These are phyloP conservation scores for Coniochaeta sp. DNA, from an alignment of 2,329 filamentous ascomycete species.

Conservation along the genomic window DNA sequence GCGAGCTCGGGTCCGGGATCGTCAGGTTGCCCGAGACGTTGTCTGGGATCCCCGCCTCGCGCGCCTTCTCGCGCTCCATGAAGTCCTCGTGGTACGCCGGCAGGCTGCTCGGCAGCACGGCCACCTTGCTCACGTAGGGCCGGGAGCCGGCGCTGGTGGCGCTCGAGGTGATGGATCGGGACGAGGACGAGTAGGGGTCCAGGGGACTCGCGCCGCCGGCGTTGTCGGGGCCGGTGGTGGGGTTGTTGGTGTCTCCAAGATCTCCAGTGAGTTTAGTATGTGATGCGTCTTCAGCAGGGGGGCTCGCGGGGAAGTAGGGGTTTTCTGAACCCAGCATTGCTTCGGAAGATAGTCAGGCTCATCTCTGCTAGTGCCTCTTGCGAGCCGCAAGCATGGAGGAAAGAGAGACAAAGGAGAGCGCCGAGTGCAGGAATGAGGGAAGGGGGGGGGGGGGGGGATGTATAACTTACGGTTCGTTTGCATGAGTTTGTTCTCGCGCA, in stretches of 20 bases:
- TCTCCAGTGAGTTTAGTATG: constrained; percentile 42
- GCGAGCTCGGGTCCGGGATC: constrained; percentile 39
- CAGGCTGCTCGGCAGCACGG: constrained; percentile 83
- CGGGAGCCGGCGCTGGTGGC: constrained; percentile 37
- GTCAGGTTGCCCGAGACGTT: constrained; percentile 33
- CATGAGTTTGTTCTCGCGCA: constrained; percentile 97
- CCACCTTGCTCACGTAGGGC: constrained; percentile 74
- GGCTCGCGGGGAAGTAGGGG: constrained; percentile 32
- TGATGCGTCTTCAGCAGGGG: constrained; percentile 45
- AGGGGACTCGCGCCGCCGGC: constrained; percentile 31
- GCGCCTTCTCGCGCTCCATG: constrained; percentile 63
- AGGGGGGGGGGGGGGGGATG: constrained; percentile 3
- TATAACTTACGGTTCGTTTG: constrained; percentile 73
- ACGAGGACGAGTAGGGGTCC: constrained; percentile 39
- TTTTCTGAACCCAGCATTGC: constrained; percentile 40
- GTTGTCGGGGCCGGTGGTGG: constrained; percentile 13
- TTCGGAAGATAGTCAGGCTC: constrained; percentile 24
- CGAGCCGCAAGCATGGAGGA: constrained; percentile 3
- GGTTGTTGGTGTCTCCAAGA: constrained; percentile 37
- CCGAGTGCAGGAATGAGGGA: constrained; percentile 18
- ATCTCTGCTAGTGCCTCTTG: constrained; percentile 1
- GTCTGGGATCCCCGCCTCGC: constrained; percentile 36
- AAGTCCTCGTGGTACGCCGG: constrained; percentile 87
- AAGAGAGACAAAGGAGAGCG: neutral
- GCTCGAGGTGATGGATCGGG: constrained; percentile 41